Base-by-base conservation (phyloP, 164 flowering plant species). In the Brasenia schreberi region DNA sequence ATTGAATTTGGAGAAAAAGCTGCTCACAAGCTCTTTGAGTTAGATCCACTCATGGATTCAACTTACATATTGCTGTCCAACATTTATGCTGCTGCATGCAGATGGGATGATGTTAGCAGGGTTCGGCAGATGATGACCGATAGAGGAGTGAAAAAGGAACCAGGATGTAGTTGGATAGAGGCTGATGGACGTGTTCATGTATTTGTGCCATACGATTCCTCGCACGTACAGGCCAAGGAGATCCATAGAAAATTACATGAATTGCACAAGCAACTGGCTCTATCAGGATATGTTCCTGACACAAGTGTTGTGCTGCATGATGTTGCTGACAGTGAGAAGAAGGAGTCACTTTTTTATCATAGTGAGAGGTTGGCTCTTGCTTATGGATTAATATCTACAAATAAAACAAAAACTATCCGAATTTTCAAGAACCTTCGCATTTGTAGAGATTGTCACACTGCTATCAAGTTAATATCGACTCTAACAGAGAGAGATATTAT, bases 81-180 rank as follows among this genome's bases (percentile, higher is more conserved):
- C 68, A 76, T 84, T 39, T 85, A 73, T 80, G 87, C 90, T 27
- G 64, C 79, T 42, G 74, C 72, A 67, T 75, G 84, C 39, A 82
- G 66, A 79, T 85, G 88, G 90, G 80, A 75, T 44, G 85, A 82
- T 73, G 71, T 80, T 64, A 66, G 66, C 23, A 77, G 67, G 64
- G 70, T 83, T 53, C 72, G 87, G 70, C 62, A 64, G 39, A 70
- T 69, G 70, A 82, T 85, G 87, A 63, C 82, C 17, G 59, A 64
- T 65, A 74, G 61, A 27, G 84, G 84, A 19, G 73, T 85, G 43
- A 83, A 80, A 70, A 85, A 85, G 64, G 85, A 83, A 70, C 87
- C 87, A 16, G 87, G 83, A 2, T 85, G 85, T 68, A 83, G 89
- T 63, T 83, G 89, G 89, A 77, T 81, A n/a, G 84, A 79, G 70